These are phyloP conservation scores for Apiospora malaysiana DNA, from an alignment of 2,329 filamentous ascomycete genomes.

Conservation along the genomic window DNA sequence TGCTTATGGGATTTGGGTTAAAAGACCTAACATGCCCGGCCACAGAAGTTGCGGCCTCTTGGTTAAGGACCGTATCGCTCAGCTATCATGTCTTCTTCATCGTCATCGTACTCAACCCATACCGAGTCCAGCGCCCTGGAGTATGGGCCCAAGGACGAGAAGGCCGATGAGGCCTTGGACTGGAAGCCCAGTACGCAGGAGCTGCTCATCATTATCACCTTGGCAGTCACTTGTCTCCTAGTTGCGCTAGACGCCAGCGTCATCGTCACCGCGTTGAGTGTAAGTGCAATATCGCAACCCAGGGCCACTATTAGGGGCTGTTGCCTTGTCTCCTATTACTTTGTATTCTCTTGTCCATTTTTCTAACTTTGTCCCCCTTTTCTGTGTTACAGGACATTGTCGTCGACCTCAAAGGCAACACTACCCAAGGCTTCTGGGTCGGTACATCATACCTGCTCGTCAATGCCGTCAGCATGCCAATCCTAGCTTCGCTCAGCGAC, in stretches of 20 bases:
- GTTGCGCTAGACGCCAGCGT: conserved; percentile 31
- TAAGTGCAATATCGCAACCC: conserved; percentile 21
- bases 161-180: conserved; percentile 44
- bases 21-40: background rate
- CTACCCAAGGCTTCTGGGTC: conserved; percentile 38
- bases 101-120: background rate
- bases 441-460: conserved; percentile 37
- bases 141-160: conserved; percentile 39
- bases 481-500: conserved; percentile 38
- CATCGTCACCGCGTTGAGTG: conserved; percentile 30
- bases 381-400: conserved; percentile 30
- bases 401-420: conserved; percentile 32
- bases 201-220: conserved; percentile 31
- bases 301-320: background rate
- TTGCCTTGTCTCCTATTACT: too few relatives aligned
- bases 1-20: background rate
- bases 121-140: background rate
- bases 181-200: conserved; percentile 27
- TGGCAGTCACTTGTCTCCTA: conserved; percentile 31
- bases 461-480: conserved; percentile 36
- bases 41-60: background rate
- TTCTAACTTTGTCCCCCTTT: too few relatives aligned
- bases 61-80: too few relatives aligned
- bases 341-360: too few relatives aligned
- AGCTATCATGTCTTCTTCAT: background rate